phyloP scores from a whole-genome alignment of 345 rosid species.

The Excoecaria agallocha region DNA sequence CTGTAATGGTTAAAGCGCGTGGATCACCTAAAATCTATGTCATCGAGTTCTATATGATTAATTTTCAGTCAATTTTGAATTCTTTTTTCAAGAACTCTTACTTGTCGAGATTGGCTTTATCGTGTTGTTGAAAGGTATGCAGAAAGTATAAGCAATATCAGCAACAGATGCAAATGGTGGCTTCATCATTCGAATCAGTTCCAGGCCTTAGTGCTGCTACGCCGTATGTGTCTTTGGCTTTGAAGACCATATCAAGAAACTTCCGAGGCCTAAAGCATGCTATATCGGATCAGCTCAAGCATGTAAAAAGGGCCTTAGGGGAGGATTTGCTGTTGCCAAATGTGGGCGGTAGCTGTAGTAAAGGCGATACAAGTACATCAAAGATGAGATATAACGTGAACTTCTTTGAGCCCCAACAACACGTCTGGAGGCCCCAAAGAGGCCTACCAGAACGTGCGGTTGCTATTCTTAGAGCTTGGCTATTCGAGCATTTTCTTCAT shows the following conservation, averaged over 20 bases:
- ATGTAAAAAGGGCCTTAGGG: slow-evolving; percentile 32
- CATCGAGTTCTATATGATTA: too few relatives aligned
- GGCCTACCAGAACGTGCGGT: slow-evolving; percentile 67
- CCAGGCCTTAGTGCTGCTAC: slow-evolving; percentile 57
- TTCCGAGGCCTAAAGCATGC: slow-evolving; percentile 44
- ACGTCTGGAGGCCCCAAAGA: slow-evolving; percentile 63
- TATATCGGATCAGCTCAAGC: slow-evolving; percentile 46
- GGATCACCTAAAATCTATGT: too few relatives aligned
- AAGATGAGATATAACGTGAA: slow-evolving; percentile 32
- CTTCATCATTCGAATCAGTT: slow-evolving; percentile 61
- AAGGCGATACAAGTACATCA: slow-evolving; percentile 23
- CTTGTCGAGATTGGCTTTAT: slow-evolving; percentile 5
- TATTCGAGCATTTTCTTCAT: slow-evolving; percentile 74
- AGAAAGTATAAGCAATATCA: slow-evolving; percentile 53
- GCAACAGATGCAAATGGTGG: slow-evolving; percentile 68
- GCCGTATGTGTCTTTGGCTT: slow-evolving; percentile 48
- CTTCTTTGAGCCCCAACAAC: slow-evolving; percentile 49
- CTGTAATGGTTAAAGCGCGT: too few relatives aligned
- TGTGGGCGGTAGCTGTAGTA: slow-evolving; percentile 26
- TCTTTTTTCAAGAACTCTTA: neutral
- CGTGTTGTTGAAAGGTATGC: slow-evolving; percentile 39
- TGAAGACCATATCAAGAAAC: slow-evolving; percentile 41
- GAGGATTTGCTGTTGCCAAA: slow-evolving; percentile 33
- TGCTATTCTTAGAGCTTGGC: slow-evolving; percentile 59
- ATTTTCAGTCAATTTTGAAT: too few relatives aligned